Evolutionary conservation across 2,329 filamentous ascomycete genomes (phyloP).

Genomic region (Colletotrichum costaricense): DNA sequence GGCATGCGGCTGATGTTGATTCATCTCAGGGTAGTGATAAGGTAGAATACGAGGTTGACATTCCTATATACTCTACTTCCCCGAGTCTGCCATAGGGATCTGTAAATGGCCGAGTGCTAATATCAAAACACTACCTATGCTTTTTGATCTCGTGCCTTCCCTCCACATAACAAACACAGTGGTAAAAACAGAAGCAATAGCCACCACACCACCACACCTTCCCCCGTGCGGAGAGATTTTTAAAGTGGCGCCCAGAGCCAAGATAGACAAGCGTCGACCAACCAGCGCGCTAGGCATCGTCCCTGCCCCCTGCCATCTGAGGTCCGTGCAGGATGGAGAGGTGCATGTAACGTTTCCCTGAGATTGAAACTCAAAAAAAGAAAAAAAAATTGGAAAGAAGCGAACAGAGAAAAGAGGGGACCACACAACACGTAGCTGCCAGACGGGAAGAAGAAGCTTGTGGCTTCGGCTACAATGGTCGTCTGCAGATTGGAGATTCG

Average conservation of each 20-base stretch:
- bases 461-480: not conserved
- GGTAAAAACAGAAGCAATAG: not conserved
- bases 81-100: too few relatives aligned
- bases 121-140: too few relatives aligned
- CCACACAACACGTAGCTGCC: not conserved
- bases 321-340: not conserved
- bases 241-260: constrained; percentile 18
- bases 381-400: not conserved
- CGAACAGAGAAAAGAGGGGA: not conserved
- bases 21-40: too few relatives aligned
- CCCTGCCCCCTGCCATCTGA: too few relatives aligned
- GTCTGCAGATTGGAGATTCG: not conserved
- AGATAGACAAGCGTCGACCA: constrained; percentile 3
- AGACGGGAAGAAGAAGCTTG: not conserved
- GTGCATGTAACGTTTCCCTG: constrained; percentile 39
- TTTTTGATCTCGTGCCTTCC: not conserved
- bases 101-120: too few relatives aligned
- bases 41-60: too few relatives aligned
- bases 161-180: not conserved
- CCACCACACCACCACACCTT: not conserved
- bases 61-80: too few relatives aligned
- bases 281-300: constrained; percentile 1
- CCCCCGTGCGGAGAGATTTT: constrained; percentile 25
- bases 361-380: not conserved
- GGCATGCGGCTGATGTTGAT: not conserved